Evolutionary conservation across 441 rosid species (phyloP).

Genomic region (Erodium moschatum): DNA sequence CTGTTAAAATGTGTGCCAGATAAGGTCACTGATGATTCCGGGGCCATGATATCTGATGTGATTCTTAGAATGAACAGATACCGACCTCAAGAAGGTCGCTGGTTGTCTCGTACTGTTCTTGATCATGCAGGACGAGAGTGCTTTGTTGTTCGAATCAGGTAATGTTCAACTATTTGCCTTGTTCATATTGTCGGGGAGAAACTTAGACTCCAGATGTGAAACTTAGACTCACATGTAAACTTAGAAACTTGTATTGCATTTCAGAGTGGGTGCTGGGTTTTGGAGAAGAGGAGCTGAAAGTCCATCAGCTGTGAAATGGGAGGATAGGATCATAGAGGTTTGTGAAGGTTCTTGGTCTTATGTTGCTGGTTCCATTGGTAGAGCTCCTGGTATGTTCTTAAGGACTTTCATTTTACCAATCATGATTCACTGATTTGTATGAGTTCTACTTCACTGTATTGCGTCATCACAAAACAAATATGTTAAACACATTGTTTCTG

Average conservation of each 20-base stretch:
- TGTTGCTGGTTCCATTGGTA: constrained; percentile 72
- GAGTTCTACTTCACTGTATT: no score
- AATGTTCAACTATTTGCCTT: constrained; percentile 4
- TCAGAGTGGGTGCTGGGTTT: constrained; percentile 68
- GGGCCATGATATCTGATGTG: constrained; percentile 83
- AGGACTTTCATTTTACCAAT: no score
- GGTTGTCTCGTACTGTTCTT: constrained; percentile 86
- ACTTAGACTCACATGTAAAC: not conserved
- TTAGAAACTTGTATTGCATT: not conserved
- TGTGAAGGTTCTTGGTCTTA: constrained; percentile 88
- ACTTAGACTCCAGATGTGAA: no score
- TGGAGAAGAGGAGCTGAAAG: constrained; percentile 81
- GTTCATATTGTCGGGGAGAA: no score
- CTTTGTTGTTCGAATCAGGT: constrained; percentile 70
- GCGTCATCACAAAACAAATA: no score
- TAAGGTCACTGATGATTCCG: constrained; percentile 76
- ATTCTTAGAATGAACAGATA: constrained; percentile 53
- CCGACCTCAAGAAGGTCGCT: constrained; percentile 78
- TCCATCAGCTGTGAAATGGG: constrained; percentile 59
- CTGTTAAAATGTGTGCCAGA: constrained; percentile 82
- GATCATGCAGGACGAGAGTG: constrained; percentile 84
- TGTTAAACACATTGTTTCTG: constrained; percentile 19
- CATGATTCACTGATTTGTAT: no score
- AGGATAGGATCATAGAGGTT: constrained; percentile 62
- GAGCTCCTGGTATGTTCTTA: constrained; percentile 70